Conservation (phyloP, 2,329 filamentous ascomycete genomes). For the Trichoderma guizhouense region DNA sequence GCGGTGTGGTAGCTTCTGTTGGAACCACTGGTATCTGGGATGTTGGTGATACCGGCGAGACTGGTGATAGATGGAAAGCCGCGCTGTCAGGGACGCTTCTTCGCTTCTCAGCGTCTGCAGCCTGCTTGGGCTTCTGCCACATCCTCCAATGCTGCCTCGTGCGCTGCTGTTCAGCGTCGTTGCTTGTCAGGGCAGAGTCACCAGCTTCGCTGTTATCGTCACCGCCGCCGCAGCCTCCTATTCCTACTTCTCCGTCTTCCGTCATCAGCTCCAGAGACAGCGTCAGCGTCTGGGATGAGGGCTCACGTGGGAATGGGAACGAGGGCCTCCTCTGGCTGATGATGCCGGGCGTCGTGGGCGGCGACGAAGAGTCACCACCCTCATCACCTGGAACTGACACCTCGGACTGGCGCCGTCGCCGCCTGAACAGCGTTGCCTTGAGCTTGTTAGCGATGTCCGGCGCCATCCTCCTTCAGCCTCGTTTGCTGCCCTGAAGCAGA, state of each 20-base stretch:
- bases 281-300: constrained; percentile 8
- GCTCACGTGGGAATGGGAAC: constrained; percentile 13
- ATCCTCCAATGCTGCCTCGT: constrained; percentile 1
- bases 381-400: not conserved
- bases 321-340: not conserved
- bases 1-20: not conserved
- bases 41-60: not conserved
- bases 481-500: constrained; percentile 12
- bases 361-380: not conserved
- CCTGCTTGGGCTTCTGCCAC: not conserved
- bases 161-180: not conserved
- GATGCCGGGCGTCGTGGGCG: not conserved
- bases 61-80: not conserved
- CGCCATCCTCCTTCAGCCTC: constrained; percentile 14
- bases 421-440: constrained; percentile 17
- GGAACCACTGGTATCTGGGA: not conserved
- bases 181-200: constrained; percentile 1
- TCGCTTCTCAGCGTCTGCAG: not conserved
- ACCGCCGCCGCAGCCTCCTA: constrained; percentile 3
- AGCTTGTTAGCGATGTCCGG: constrained; percentile 13
- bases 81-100: not conserved
- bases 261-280: constrained; percentile 10
- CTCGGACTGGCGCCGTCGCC: constrained; percentile 12
- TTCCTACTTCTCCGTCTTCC: not conserved
- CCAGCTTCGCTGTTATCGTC: constrained; percentile 7